These are phyloP conservation scores for Cryphonectria radicalis DNA, from an alignment of 2,329 filamentous ascomycete genomes.

Conservation along the genomic window DNA sequence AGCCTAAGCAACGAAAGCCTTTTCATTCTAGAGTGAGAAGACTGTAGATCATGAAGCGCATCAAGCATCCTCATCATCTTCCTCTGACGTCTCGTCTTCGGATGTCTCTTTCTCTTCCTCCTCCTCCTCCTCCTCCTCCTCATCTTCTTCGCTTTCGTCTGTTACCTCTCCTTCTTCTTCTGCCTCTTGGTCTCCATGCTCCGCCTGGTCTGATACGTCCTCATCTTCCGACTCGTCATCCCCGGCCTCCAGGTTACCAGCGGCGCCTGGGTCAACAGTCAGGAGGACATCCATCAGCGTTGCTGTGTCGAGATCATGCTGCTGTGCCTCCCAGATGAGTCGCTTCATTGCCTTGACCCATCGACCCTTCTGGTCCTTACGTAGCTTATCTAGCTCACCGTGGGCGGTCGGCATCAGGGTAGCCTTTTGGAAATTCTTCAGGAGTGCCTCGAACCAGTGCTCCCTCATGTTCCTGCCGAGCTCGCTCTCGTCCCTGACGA, in stretches of 20 bases:
- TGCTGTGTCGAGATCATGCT: neutral
- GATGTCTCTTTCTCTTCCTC: neutral
- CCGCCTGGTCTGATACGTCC: no score
- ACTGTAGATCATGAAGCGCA: neutral
- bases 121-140: neutral
- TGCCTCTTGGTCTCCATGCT: neutral
- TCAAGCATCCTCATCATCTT: neutral
- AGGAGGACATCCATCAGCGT: slow-evolving; percentile 1
- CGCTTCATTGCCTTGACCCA: slow-evolving; percentile 7
- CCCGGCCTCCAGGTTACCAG: neutral
- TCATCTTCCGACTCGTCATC: slow-evolving; percentile 1
- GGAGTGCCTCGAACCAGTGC: neutral
- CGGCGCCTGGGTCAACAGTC: neutral
- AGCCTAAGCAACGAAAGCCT: neutral
- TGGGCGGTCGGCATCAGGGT: neutral
- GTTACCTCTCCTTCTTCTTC: no score
- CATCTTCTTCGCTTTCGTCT: neutral
- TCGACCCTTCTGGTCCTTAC: neutral
- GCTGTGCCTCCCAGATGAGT: neutral
- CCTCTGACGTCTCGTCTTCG: neutral
- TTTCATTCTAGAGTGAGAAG: neutral
- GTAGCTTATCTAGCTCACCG: slow-evolving; percentile 1
- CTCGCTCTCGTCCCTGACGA: slow-evolving; percentile 8
- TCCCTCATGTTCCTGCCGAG: slow-evolving; percentile 12
- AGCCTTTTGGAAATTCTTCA: slow-evolving; percentile 9